Base-by-base conservation (phyloP, 768 basidiomycete species). In the Boletus sp. region DNA sequence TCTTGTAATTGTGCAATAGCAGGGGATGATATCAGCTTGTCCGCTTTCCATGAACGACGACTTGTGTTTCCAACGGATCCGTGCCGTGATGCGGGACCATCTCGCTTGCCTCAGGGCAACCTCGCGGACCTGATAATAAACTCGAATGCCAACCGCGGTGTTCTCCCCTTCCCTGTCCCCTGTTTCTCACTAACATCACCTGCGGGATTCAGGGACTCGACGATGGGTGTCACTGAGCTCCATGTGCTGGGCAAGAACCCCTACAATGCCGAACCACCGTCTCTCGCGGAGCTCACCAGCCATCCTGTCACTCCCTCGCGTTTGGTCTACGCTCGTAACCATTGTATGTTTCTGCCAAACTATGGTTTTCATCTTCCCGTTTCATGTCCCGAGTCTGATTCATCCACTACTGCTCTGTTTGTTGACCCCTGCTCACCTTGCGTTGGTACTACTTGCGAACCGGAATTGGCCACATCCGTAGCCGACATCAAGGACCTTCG, bases 321-420 rank as follows among this genome's bases (percentile, higher is more conserved):
- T 42, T 73, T 85, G n/a, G 74, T 84, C 10, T 91, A 87, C 62
- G 82, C 81, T 55, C 81, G 88, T 33, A 90, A 90, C 61, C 88
- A 90, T 61, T 82, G 87, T 42, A 77, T 77, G 53, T 82, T 83
- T 33, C 71, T 77, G 11, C 75, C 45, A 30, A 32, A 44, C 7
- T 14, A 47, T 40, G 17, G n/a, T 17, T 32, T 30, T 40, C 21
- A 11, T 63, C 46, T 11, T 47, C 34, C 6, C 17, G 3, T 25
- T 17, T 48, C 43, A 14, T 32, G 42, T 38, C 30, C 13, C 34
- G 29, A 17, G 2, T 32, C 59, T 61, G 44, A 56, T 35, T 25
- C 8, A 9, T 8, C 40, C 35, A n/a, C 37, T 25, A 6, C 25
- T n/a, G 4, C 17, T n/a, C 11, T 25, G 15, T 35, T 23, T n/a